phyloP scores from a whole-genome alignment of 2,329 filamentous ascomycete species.

The Phaeosphaeria sp. region DNA sequence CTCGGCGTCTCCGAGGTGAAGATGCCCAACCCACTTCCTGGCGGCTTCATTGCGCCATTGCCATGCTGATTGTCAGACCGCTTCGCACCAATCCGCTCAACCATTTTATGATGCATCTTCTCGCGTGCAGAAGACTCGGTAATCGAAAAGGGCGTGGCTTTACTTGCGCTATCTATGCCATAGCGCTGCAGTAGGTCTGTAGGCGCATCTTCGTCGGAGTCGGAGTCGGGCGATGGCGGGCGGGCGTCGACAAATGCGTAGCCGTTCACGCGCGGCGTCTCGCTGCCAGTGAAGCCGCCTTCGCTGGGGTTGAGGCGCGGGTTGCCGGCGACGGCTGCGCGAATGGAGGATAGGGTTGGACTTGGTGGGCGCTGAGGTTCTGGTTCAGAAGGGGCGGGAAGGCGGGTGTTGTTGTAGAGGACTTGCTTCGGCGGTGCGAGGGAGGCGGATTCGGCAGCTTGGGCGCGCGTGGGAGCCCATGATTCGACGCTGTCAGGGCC shows the following conservation, averaged over 20 bases:
- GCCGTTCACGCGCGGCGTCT: slow-evolving; percentile 90
- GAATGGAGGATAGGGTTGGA: slow-evolving; percentile 81
- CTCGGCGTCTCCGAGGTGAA: slow-evolving; percentile 58
- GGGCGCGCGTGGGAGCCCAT: slow-evolving; percentile 63
- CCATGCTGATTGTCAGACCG: slow-evolving; percentile 5
- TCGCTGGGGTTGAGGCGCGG: slow-evolving; percentile 69
- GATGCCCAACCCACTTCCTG: slow-evolving; percentile 26
- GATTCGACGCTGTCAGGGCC: slow-evolving; percentile 68
- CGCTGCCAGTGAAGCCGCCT: slow-evolving; percentile 66
- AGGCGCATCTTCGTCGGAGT: slow-evolving; percentile 47
- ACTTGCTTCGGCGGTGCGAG: slow-evolving; percentile 78
- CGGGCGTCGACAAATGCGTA: slow-evolving; percentile 95
- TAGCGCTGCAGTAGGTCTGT: slow-evolving; percentile 53
- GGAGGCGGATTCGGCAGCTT: slow-evolving; percentile 73
- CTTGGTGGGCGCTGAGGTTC: slow-evolving; percentile 67
- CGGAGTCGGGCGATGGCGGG: slow-evolving; percentile 69
- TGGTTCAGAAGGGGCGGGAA: slow-evolving; percentile 58
- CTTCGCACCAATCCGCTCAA: slow-evolving; percentile 48
- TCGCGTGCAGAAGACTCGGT: slow-evolving; percentile 78
- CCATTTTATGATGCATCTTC: slow-evolving; percentile 75
- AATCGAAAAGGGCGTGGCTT: slow-evolving; percentile 69
- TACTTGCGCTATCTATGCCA: slow-evolving; percentile 37
- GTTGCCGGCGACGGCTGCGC: slow-evolving; percentile 80
- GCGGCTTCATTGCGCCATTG: neutral
- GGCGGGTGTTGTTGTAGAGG: slow-evolving; percentile 80